Conservation (phyloP, 1,139 yeast genomes). For the Sugiyamaella neomexicana region DNA sequence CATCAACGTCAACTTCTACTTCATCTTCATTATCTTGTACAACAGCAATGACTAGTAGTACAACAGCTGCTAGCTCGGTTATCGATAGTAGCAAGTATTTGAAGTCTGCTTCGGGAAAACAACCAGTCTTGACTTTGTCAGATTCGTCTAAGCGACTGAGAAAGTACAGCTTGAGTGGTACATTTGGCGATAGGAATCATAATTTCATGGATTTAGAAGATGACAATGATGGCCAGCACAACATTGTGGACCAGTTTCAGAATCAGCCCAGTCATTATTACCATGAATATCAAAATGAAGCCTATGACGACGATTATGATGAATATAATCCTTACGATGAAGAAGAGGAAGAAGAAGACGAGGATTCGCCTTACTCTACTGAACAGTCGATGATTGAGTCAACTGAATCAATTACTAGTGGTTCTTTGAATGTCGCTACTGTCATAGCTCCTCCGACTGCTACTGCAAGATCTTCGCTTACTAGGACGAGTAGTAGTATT, state of each 20-base stretch:
- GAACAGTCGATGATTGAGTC: slow-evolving; percentile 19
- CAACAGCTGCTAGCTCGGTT: slow-evolving; percentile 5
- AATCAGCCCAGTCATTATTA: not conserved
- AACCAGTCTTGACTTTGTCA: not conserved
- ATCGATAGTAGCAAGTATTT: slow-evolving; percentile 2
- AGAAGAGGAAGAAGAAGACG: not conserved
- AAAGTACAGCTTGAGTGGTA: slow-evolving; percentile 14
- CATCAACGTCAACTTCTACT: slow-evolving; percentile 3
- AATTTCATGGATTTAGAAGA: not conserved
- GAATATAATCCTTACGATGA: slow-evolving; percentile 12
- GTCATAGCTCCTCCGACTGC: slow-evolving; percentile 5
- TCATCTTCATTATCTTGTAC: slow-evolving; percentile 12
- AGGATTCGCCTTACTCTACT: slow-evolving; percentile 15
- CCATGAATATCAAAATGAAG: slow-evolving; percentile 7
- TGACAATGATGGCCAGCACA: not conserved
- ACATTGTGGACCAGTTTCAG: not conserved
- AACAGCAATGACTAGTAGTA: slow-evolving; percentile 11
- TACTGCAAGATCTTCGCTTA: slow-evolving; percentile 13
- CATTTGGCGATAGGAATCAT: not conserved
- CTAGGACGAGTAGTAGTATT: slow-evolving; percentile 15
- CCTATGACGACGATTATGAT: slow-evolving; percentile 16
- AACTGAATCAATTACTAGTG: slow-evolving; percentile 18
- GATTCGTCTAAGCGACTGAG: slow-evolving; percentile 10
- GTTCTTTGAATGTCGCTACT: slow-evolving; percentile 13
- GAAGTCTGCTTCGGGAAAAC: slow-evolving; percentile 1